Percentiles rank a stretch among this genome's conserved stretches.
Conservation (phyloP, 2,329 filamentous ascomycete genomes). For the Ophiostoma piceae region DNA sequence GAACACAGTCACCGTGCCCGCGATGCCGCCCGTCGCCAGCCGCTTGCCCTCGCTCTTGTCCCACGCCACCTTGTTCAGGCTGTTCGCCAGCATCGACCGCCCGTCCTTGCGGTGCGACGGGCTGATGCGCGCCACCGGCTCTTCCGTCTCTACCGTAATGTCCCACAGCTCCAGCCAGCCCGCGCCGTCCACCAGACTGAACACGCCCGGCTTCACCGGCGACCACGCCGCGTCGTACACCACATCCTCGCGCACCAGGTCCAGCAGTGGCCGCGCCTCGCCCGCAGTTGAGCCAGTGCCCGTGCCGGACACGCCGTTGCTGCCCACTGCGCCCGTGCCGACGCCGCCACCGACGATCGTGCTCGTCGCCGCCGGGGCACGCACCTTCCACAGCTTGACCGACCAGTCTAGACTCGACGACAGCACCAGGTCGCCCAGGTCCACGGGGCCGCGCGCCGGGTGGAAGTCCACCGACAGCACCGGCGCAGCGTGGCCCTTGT, state of each 20-base stretch:
- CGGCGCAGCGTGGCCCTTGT: slow-evolving; percentile 84
- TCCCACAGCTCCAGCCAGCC: slow-evolving; percentile 95
- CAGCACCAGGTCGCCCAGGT: slow-evolving; percentile 88
- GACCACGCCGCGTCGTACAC: slow-evolving; percentile 97
- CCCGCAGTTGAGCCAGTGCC: slow-evolving; percentile 26
- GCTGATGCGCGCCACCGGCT: slow-evolving; percentile 75
- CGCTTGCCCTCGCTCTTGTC: slow-evolving; percentile 82
- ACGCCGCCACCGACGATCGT: slow-evolving; percentile 46
- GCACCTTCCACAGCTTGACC: slow-evolving; percentile 93
- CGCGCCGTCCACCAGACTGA: slow-evolving; percentile 88
- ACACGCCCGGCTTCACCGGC: slow-evolving; percentile 87
- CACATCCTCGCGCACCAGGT: slow-evolving; percentile 89
- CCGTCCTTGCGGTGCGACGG: slow-evolving; percentile 63
- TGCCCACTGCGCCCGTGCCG: slow-evolving; percentile 21
- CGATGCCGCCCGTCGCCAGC: slow-evolving; percentile 84
- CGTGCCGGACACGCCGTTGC: slow-evolving; percentile 29
- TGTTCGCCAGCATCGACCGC: slow-evolving; percentile 68
- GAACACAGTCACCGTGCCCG: slow-evolving; percentile 85
- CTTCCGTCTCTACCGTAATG: slow-evolving; percentile 84
- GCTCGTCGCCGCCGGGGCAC: slow-evolving; percentile 66
- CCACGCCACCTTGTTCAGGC: slow-evolving; percentile 92
- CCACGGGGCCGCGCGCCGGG: slow-evolving; percentile 82
- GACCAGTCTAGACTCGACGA: slow-evolving; percentile 95
- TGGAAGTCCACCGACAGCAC: slow-evolving; percentile 97
- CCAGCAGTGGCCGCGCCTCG: slow-evolving; percentile 68